Base-by-base conservation (phyloP, 2,329 filamentous ascomycete genomes). In the Trichoderma sp. region DNA sequence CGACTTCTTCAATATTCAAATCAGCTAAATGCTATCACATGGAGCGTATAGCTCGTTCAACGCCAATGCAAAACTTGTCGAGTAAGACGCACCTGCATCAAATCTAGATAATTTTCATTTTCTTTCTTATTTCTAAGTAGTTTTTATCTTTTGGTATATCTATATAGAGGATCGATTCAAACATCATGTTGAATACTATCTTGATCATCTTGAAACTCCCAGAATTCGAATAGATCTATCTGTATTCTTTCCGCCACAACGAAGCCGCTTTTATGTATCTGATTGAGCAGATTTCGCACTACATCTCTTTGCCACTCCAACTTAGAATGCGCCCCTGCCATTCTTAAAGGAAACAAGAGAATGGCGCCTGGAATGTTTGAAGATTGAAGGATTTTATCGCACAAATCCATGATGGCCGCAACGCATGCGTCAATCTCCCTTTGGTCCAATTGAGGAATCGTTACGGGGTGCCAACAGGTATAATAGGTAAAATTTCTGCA, bases 1-100 rank as follows among this genome's bases (percentile, higher is more conserved):
- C 7, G 73, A 77, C 3, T 80, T 79, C 24, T 81, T 80, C 65
- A 79, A 81, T 34, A 79, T 78, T 6, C 64, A 75, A 7, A 68
- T 70, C 47, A 14, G 24, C 11, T 43, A 11, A 12, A 7, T 39
- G 51, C 21, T 21, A 30, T 30, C 18, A 34, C 4, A 8, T 66
- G 0, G 7, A 36, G 5, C 21, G 2, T 15, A 21, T 24, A 8
- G 36, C 36, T 9, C 15, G 6, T 1, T 43, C n/a, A 24, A 21
- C 21, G 6, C n/a, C 8, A 39, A 36, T 11, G 4, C 8, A 26
- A 9, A 21, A 15, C 6, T 21, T 14, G n/a, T 11, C 1, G 24
- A 34, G 6, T 3, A 30, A 30, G 15, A 7, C 21, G n/a, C 24
- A 21, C 15, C 2, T 11, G 32, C 7, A 8, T 43, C 30, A 36